Evolutionary conservation across 2,329 filamentous ascomycete species (phyloP).

Genomic region (Pyricularia grisea): DNA sequence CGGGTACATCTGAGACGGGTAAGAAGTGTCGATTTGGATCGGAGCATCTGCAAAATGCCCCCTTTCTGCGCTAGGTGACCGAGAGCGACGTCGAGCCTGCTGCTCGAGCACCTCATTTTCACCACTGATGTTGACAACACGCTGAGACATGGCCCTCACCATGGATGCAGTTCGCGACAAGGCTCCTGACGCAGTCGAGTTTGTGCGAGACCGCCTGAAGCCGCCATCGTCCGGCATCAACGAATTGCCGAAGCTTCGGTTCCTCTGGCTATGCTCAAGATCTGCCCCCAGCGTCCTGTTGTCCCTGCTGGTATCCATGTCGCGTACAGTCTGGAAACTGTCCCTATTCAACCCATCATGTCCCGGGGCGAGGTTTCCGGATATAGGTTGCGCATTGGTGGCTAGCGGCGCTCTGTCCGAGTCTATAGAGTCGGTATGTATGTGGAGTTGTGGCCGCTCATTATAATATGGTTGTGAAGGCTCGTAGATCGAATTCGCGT

Average conservation of each 20-base stretch:
- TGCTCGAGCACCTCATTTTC: slow-evolving; percentile 78
- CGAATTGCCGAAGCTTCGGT: slow-evolving; percentile 47
- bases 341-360: slow-evolving; percentile 34
- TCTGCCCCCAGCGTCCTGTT: slow-evolving; percentile 44
- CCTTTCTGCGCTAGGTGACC: slow-evolving; percentile 36
- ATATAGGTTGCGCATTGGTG: slow-evolving; percentile 44
- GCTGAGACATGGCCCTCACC: slow-evolving; percentile 83
- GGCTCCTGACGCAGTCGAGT: slow-evolving; percentile 49
- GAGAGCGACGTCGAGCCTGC: slow-evolving; percentile 52
- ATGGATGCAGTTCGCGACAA: slow-evolving; percentile 64
- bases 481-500: slow-evolving; percentile 15
- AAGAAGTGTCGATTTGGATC: slow-evolving; percentile 33
- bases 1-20: slow-evolving; percentile 36
- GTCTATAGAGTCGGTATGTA: slow-evolving; percentile 34
- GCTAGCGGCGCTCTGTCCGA: slow-evolving; percentile 52
- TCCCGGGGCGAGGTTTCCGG: slow-evolving; percentile 33
- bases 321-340: slow-evolving; percentile 49
- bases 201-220: slow-evolving; percentile 40
- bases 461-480: slow-evolving; percentile 30
- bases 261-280: slow-evolving; percentile 49
- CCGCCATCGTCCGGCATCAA: slow-evolving; percentile 39
- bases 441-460: slow-evolving; percentile 21
- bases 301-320: slow-evolving; percentile 44
- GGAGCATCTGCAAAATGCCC: slow-evolving; percentile 27
- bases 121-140: slow-evolving; percentile 94